Percentiles rank a stretch among this genome's conserved stretches.
Conservation (phyloP, 257 asterid genomes). For the Eustoma russellianum region DNA sequence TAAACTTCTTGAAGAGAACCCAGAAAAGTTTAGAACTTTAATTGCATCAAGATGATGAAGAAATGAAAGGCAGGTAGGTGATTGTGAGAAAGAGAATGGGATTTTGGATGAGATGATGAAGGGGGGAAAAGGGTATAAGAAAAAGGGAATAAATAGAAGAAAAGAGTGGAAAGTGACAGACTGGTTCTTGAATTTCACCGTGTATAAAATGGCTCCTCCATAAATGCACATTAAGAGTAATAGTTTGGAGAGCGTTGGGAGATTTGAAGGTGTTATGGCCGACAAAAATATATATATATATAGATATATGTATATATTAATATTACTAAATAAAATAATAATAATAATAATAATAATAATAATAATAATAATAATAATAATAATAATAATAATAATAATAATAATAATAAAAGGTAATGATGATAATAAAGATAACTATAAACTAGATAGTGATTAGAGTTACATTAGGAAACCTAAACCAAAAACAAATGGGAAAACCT, state of each 20-base stretch:
- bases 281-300: conserved; percentile 8
- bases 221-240: conserved; percentile 39
- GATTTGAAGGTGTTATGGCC: conserved; percentile 14
- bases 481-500: no score
- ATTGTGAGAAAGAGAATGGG: no score
- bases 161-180: conserved; percentile 45
- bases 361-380: no score
- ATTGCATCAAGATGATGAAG: no score
- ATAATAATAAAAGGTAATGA: no score
- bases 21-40: background rate
- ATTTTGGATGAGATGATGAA: conserved; percentile 12
- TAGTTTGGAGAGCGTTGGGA: conserved; percentile 33
- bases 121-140: conserved; percentile 10
- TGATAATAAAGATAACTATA: no score
- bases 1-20: background rate
- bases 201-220: conserved; percentile 42
- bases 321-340: no score
- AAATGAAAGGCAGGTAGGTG: no score
- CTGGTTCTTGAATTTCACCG: conserved; percentile 56
- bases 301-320: conserved; percentile 14
- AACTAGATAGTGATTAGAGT: no score
- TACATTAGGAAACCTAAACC: no score
- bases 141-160: conserved; percentile 36
- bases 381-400: no score
- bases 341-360: no score